These are phyloP conservation scores for Luffa acutangula DNA, from an alignment of 306 rosid species.

Conservation along the genomic window DNA sequence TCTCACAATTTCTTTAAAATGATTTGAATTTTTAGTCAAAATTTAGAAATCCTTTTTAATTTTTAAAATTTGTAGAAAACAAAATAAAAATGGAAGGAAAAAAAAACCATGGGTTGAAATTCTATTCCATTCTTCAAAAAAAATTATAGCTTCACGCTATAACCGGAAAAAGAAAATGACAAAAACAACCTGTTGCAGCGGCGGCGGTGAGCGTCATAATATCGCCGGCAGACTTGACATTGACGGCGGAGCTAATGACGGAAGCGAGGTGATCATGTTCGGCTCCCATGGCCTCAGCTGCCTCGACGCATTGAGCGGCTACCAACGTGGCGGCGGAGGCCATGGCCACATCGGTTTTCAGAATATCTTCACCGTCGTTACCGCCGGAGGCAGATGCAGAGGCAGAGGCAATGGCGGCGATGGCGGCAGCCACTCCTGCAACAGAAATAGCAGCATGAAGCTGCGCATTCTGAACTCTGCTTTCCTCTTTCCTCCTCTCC, in stretches of 20 bases:
- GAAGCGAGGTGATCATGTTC: conserved; percentile 79
- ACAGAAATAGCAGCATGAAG: conserved; percentile 84
- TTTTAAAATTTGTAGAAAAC: too few species aligned
- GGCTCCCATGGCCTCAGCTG: conserved; percentile 86
- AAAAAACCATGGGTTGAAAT: too few species aligned
- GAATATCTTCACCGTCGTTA: conserved; percentile 49
- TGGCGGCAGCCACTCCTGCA: conserved; percentile 79
- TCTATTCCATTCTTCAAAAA: too few species aligned
- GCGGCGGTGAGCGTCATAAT: conserved; percentile 85
- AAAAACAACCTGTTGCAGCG: conserved; percentile 59
- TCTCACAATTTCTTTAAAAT: too few species aligned
- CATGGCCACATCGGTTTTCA: conserved; percentile 69
- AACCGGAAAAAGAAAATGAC: background rate
- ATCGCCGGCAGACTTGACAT: conserved; percentile 78
- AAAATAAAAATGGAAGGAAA: too few species aligned
- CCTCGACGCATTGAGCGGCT: conserved; percentile 93
- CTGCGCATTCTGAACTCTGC: conserved; percentile 79
- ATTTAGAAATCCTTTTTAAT: too few species aligned
- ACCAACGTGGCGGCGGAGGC: conserved; percentile 91
- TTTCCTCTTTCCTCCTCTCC: conserved; percentile 89
- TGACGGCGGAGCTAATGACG: conserved; percentile 83
- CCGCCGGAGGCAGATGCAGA: conserved; percentile 52
- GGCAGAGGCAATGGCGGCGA: conserved; percentile 79
- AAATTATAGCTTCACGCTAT: background rate
- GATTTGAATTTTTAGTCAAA: too few species aligned